A percentile compares a stretch with the other conserved stretches of the same genome.
phyloP scores from a whole-genome alignment of 257 asterid genomes.

The Solanum rostratum region DNA sequence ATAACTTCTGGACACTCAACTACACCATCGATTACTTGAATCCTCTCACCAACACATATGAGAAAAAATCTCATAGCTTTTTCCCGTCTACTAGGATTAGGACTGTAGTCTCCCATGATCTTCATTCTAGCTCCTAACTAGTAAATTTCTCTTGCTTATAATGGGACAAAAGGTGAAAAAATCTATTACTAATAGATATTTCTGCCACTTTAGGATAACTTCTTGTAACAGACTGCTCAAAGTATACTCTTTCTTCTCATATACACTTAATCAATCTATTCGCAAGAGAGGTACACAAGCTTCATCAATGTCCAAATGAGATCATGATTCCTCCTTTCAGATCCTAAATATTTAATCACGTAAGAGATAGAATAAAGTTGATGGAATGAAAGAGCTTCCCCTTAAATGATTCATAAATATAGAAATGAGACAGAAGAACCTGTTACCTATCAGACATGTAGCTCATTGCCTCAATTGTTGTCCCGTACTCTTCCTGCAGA shows the following conservation, averaged over 20 bases:
- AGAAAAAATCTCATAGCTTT: not conserved
- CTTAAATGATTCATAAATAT: not conserved
- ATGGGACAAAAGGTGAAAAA: not conserved
- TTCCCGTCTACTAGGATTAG: not conserved
- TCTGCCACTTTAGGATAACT: not conserved
- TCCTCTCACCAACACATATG: not conserved
- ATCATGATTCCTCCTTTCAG: not conserved
- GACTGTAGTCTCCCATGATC: not conserved
- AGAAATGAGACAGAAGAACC: not conserved
- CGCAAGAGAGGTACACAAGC: not conserved
- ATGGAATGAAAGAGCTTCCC: not conserved
- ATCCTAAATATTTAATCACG: not conserved
- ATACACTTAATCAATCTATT: not conserved
- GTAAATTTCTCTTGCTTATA: not conserved
- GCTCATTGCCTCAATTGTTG: constrained; percentile 59
- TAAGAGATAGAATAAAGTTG: not conserved
- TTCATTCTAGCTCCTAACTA: not conserved
- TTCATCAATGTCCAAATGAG: not conserved
- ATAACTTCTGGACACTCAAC: not conserved
- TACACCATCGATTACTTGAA: not conserved
- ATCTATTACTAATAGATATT: not conserved
- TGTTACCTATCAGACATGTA: constrained; percentile 59
- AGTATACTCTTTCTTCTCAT: not conserved
- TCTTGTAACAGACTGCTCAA: not conserved
- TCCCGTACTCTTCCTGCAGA: constrained; percentile 88